Base-by-base conservation (phyloP, 1,284 basidiomycete genomes). In the Puccinia hordei region DNA sequence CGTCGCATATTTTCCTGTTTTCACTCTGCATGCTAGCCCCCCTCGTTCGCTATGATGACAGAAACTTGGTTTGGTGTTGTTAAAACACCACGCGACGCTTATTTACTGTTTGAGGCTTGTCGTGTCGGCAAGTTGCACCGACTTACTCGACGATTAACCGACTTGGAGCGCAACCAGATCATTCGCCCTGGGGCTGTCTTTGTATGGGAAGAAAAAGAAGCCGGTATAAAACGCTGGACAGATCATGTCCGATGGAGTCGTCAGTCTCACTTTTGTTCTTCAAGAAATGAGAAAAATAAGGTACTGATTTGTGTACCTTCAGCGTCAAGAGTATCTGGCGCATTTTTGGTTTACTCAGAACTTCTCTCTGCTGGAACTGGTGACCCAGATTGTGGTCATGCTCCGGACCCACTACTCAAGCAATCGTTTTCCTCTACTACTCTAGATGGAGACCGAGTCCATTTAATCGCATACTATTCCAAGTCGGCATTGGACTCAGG, bases 201-300 rank as follows among this genome's bases (percentile, higher is more conserved):
- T 55, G 82, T 83, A 17, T 84, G 83, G 83, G 83, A 84, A 38
- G 84, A 84, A 53, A 82, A 83, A 41, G 84, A 84, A 57, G 83
- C 84, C 0, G 83, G 83, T 6, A 84, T 84, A n/a, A 80, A 82
- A 9, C 81, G 84, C 10, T 84, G 84, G 83, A 84, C 83, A 1
- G 84, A 84, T 61, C 83, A 84, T 73, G 82, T 84, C 72, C 83
- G 84, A 44, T 84, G 83, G 83, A 83, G 83, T 77, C 83, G 83
- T 83, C 53, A 69, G 83, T 82, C 1, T 27, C n/a, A 46, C 30
- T 59, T 69, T 24, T n/a, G 53, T 6, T 30, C 35, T 51, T 49
- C 44, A 51, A n/a, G 30, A 24, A 27, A 72, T 30, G 51, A 38
- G 33, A 38, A 55, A 61, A 38, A 51, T 19, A 38, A 15, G 10